A percentile compares a stretch with the other conserved stretches of the same genome.
These are phyloP conservation scores for Blepharisma stoltei DNA, from an alignment of 73 alveolate species.

Conservation along the genomic window DNA sequence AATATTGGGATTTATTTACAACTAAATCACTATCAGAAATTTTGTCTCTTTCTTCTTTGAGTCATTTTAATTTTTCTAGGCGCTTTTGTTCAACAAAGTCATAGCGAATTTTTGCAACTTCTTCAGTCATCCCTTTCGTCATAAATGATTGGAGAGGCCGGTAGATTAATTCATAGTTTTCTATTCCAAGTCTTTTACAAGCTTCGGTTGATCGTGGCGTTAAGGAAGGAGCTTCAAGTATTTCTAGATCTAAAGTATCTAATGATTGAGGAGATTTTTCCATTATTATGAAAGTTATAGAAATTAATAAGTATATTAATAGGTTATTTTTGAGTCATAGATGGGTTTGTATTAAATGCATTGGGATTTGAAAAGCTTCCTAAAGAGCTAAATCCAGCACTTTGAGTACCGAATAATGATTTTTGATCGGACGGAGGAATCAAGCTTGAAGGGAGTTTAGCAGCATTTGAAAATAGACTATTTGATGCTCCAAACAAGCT, in stretches of 20 bases:
- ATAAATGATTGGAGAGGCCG: slow-evolving; percentile 20
- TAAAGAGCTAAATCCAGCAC: too few species aligned
- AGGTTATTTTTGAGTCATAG: too few species aligned
- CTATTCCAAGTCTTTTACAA: slow-evolving; percentile 59
- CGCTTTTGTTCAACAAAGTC: slow-evolving; percentile 19
- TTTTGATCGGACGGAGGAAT: too few species aligned
- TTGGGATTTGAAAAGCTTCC: too few species aligned
- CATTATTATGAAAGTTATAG: too few species aligned
- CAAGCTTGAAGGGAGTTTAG: too few species aligned
- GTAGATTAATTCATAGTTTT: slow-evolving; percentile 56
- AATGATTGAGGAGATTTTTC: too few species aligned
- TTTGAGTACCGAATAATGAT: too few species aligned
- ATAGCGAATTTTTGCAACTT: background rate
- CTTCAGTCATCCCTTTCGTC: slow-evolving; percentile 3
- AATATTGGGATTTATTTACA: background rate
- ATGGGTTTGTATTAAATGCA: too few species aligned
- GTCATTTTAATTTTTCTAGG: slow-evolving; percentile 3
- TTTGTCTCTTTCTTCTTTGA: background rate
- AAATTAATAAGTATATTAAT: too few species aligned
- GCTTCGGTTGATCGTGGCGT: slow-evolving; percentile 68
- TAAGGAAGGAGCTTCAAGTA: background rate
- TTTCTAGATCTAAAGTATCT: background rate
- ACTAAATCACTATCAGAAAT: background rate
- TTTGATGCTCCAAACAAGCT: too few species aligned
- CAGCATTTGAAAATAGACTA: too few species aligned